Conservation (phyloP, 208 protist genomes). For the Acanthamoeba castellanii region DNA sequence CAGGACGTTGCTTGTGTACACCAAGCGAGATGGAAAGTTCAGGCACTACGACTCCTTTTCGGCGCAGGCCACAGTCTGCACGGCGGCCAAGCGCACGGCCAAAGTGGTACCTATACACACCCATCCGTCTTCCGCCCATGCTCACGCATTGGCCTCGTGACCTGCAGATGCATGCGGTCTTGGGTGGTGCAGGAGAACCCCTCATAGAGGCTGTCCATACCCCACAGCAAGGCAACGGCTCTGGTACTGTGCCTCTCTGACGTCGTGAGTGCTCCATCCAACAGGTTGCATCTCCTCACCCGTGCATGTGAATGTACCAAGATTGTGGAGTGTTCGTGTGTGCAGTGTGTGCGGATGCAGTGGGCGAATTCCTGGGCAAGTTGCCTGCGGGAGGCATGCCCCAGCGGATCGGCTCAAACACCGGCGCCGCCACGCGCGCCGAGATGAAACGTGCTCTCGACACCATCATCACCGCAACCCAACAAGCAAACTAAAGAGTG, state of each 20-base stretch:
- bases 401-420: not conserved
- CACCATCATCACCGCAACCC: not conserved
- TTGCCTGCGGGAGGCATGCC: not conserved
- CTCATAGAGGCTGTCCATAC: not conserved
- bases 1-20: not conserved
- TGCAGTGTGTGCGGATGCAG: not conserved
- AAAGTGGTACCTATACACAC: not conserved
- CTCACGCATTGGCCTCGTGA: not conserved
- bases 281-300: too few relatives aligned
- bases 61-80: not conserved
- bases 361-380: not conserved
- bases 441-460: not conserved
- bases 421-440: not conserved
- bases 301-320: not conserved
- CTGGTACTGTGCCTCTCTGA: not conserved
- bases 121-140: not conserved
- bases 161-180: not conserved
- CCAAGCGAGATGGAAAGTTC: not conserved
- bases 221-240: not conserved
- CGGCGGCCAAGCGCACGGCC: not conserved
- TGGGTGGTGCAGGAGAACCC: not conserved
- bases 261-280: not conserved
- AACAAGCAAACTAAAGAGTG: too few relatives aligned
- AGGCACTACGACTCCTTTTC: conserved; percentile 32
- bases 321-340: conserved; percentile 15